Evolutionary conservation across 2,329 filamentous ascomycete genomes (phyloP).

Genomic region (Fusarium citri): DNA sequence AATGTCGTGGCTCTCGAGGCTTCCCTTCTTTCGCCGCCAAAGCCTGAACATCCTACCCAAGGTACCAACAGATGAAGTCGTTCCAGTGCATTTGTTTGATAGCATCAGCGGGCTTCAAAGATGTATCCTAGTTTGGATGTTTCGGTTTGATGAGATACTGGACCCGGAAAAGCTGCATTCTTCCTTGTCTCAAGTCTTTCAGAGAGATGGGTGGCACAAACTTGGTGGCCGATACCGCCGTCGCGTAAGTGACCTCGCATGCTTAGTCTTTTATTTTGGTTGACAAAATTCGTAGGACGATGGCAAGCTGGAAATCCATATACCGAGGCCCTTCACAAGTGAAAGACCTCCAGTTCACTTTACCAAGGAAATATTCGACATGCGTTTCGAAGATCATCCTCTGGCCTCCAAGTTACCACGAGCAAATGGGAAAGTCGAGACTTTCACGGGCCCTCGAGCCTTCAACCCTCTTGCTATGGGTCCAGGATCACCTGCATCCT

Average conservation of each 20-base stretch:
- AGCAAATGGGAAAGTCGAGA: neutral
- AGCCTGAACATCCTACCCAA: neutral
- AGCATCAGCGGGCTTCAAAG: slow-evolving; percentile 16
- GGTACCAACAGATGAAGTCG: slow-evolving; percentile 19
- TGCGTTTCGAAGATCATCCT: neutral
- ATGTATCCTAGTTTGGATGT: slow-evolving; percentile 26
- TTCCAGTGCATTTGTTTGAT: slow-evolving; percentile 27
- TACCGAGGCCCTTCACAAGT: neutral
- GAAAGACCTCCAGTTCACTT: slow-evolving; percentile 13
- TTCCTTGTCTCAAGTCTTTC: slow-evolving; percentile 9
- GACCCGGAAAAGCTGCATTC: slow-evolving; percentile 2
- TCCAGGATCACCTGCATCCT: slow-evolving; percentile 7
- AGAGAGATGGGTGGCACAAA: slow-evolving; percentile 15
- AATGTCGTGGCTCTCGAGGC: neutral
- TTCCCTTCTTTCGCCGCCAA: neutral
- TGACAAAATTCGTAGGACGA: neutral
- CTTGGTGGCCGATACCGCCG: slow-evolving; percentile 23
- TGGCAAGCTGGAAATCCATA: slow-evolving; percentile 14
- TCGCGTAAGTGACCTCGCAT: neutral
- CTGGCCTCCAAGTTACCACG: slow-evolving; percentile 16
- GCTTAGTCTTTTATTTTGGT: rapidly evolving
- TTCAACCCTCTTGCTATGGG: slow-evolving; percentile 18
- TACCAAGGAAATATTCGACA: neutral
- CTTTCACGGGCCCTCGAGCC: slow-evolving; percentile 12
- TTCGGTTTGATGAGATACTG: slow-evolving; percentile 21